phyloP scores from a whole-genome alignment of 768 basidiomycete species.

The Crucibulum laeve region DNA sequence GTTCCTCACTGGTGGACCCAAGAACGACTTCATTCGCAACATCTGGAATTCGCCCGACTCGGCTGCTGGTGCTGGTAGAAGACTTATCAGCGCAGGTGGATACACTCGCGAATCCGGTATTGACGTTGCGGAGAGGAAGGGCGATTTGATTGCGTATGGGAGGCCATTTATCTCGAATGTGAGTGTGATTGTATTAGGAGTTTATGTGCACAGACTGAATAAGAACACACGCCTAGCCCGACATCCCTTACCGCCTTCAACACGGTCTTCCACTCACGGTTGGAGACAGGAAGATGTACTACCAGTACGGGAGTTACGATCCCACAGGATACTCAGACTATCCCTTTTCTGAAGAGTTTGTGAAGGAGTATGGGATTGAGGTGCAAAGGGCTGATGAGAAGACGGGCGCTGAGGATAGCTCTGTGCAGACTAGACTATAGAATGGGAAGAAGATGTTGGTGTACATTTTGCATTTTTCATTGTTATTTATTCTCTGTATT shows the following conservation, averaged over 20 bases:
- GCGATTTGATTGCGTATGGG: constrained; percentile 30
- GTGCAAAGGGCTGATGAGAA: no score
- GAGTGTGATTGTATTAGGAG: constrained; percentile 8
- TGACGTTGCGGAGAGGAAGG: constrained; percentile 21
- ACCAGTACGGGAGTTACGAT: constrained; percentile 14
- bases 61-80: constrained; percentile 12
- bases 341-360: constrained; percentile 18
- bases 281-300: constrained; percentile 22
- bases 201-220: not conserved
- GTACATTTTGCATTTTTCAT: no score
- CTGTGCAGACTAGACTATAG: no score
- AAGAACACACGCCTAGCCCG: constrained; percentile 17
- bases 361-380: no score
- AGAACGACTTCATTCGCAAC: constrained; percentile 29
- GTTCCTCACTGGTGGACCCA: constrained; percentile 6
- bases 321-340: constrained; percentile 26
- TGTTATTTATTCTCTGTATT: no score
- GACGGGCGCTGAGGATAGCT: no score
- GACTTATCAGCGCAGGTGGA: constrained; percentile 30
- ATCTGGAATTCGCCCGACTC: no score
- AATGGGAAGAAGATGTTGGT: no score
- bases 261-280: constrained; percentile 19
- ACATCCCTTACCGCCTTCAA: constrained; percentile 24
- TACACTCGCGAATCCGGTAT: constrained; percentile 26
- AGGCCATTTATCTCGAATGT: constrained; percentile 34